A percentile compares a stretch with the other conserved stretches of the same genome.
These are phyloP conservation scores for Yamadazyma songkhlaensis DNA, from an alignment of 1,139 yeast species.

Conservation along the genomic window DNA sequence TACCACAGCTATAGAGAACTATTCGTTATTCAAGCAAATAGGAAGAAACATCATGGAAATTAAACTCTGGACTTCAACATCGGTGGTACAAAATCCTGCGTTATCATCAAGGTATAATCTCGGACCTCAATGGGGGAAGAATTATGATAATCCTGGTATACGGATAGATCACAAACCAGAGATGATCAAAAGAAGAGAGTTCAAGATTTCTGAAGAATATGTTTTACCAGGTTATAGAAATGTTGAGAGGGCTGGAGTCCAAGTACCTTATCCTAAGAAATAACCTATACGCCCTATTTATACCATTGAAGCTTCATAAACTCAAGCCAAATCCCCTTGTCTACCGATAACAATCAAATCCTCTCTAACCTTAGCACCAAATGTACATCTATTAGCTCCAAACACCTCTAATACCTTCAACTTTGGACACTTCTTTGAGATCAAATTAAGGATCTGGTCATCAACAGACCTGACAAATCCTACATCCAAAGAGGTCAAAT, in stretches of 20 bases:
- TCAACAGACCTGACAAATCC: constrained; percentile 79
- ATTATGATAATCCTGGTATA: constrained; percentile 63
- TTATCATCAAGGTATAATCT: constrained; percentile 23
- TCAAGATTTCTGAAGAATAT: constrained; percentile 19
- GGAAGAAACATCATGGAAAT: constrained; percentile 1
- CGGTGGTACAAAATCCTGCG: constrained; percentile 24
- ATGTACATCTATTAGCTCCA: constrained; percentile 71
- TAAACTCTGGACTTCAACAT: constrained; percentile 18
- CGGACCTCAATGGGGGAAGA: constrained; percentile 23
- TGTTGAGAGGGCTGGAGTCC: constrained; percentile 54
- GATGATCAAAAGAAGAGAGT: constrained; percentile 45
- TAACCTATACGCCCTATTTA: neutral
- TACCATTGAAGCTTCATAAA: constrained; percentile 5
- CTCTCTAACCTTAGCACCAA: constrained; percentile 47
- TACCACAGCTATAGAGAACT: constrained; percentile 25
- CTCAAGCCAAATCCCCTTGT: constrained; percentile 58
- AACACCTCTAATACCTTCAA: constrained; percentile 70
- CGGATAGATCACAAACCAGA: constrained; percentile 51
- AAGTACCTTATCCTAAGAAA: constrained; percentile 27
- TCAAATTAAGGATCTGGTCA: constrained; percentile 53
- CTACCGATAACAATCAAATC: constrained; percentile 72
- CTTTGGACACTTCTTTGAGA: constrained; percentile 58
- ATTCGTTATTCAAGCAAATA: constrained; percentile 8
- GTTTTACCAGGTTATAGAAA: constrained; percentile 59
- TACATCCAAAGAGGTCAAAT: constrained; percentile 61